A percentile compares a stretch with the other conserved stretches of the same genome.
Evolutionary conservation across 768 basidiomycete species (phyloP).

Genomic region (Lactarius deliciosus): DNA sequence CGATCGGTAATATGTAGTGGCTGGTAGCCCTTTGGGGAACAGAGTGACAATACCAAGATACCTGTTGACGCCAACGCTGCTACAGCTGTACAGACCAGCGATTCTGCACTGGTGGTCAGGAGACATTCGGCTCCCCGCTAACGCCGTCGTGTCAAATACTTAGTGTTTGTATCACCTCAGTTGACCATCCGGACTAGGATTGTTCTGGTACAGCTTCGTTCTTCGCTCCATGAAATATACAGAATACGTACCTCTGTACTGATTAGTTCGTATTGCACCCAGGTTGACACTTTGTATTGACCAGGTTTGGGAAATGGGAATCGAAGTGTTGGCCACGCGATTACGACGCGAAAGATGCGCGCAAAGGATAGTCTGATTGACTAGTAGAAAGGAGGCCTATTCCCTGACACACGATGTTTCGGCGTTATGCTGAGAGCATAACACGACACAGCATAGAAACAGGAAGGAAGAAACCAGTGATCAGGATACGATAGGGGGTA

Average conservation of each 20-base stretch:
- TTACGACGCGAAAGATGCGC: neutral
- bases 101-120: neutral
- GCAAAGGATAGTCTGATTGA: neutral
- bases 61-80: no score
- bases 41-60: neutral
- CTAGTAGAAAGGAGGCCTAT: neutral
- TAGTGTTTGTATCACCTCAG: neutral
- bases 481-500: neutral
- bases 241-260: neutral
- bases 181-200: neutral
- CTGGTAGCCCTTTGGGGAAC: neutral
- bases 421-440: neutral
- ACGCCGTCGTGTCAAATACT: neutral
- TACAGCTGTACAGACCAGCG: neutral
- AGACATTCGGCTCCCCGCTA: neutral
- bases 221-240: neutral
- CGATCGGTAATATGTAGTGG: slow-evolving; percentile 5
- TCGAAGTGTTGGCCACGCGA: neutral
- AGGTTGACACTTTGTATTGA: neutral
- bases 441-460: neutral
- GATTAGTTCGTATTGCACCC: neutral
- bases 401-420: slow-evolving; percentile 11
- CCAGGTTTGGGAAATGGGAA: neutral
- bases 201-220: neutral
- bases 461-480: neutral